Base-by-base conservation (phyloP, 495 filamentous ascomycete species). In the Hypoxylon lienhwacheense region DNA sequence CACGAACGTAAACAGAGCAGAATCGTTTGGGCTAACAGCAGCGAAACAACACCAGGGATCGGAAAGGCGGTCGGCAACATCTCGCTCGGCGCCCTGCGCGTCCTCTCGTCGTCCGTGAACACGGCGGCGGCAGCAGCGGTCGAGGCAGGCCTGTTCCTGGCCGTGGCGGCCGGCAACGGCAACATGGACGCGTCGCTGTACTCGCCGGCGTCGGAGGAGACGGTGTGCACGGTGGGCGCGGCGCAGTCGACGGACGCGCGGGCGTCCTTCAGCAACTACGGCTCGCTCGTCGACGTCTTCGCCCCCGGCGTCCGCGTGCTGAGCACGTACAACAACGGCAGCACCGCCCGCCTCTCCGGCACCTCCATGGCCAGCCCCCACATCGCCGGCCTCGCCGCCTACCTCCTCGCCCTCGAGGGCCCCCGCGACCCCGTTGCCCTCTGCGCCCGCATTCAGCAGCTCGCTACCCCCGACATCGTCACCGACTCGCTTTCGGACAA, bases 291-390 rank as follows among this genome's bases (percentile, higher is more conserved):
- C 22, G 79, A 83, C 55, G 47, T 75, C 6, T 74, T 72, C 29
- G 70, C 72, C 3, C 72, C 73, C 0, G 72, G 72, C 31, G 70
- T 71, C 10, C 43, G 64, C 54, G 60, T 77, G 19, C 66, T 71
- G 41, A 69, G 64, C 12, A 68, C 65, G 0, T 55, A 45, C 20
- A 62, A 52, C 5, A 70, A 76, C 29, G 51, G 39, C 7, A 73
- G 70, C 19, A 73, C 70, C 20, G 68, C 58, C 2, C 57, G 73
- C 6, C 50, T 77, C n/a, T 73, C 66, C 22, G 80, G 80, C 47
- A 82, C 80, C 0, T 80, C 76, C 19, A 76, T 77, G 76, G 71
- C 80, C 2, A 65, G 73, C 14, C 79, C 80, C 4, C 78, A 77
- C 52, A 66, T 79, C 34, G 68, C 78, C 6, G 79, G 78, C 4